Evolutionary conservation across 2,329 filamentous ascomycete genomes (phyloP).

Genomic region (Geosmithia morbida): DNA sequence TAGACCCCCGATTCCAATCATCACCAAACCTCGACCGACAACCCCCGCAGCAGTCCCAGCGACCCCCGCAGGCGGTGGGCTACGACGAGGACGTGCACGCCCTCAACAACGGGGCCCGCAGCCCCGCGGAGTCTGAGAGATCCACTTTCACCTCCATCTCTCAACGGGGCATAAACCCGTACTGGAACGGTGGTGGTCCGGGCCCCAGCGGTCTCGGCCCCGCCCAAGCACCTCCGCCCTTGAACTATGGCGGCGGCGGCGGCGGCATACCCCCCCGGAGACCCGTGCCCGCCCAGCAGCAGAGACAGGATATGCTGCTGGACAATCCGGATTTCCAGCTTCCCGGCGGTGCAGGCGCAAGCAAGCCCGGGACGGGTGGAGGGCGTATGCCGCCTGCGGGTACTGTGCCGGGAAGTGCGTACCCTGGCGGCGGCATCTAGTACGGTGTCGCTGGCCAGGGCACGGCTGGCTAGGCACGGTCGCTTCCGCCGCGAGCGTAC

Average conservation of each 20-base stretch:
- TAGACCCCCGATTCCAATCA: slow-evolving; percentile 71
- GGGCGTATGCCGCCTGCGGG: slow-evolving; percentile 15
- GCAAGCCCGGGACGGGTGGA: not conserved
- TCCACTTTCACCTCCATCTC: slow-evolving; percentile 85
- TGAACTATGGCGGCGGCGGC: not conserved
- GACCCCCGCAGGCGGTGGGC: not conserved
- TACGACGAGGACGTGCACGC: slow-evolving; percentile 43
- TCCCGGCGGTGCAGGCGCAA: slow-evolving; percentile 22
- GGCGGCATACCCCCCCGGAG: slow-evolving; percentile 13
- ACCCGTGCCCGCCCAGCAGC: slow-evolving; percentile 15
- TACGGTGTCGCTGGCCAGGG: too few relatives aligned
- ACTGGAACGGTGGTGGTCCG: slow-evolving; percentile 45
- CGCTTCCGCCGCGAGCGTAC: too few relatives aligned
- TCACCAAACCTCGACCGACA: slow-evolving; percentile 10
- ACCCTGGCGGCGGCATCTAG: slow-evolving; percentile 20
- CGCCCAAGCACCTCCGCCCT: not conserved
- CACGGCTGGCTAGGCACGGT: too few relatives aligned
- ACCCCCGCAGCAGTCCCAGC: slow-evolving; percentile 3
- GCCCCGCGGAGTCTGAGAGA: slow-evolving; percentile 62
- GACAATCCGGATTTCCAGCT: slow-evolving; percentile 82
- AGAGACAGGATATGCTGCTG: slow-evolving; percentile 59
- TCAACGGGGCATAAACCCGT: slow-evolving; percentile 76
- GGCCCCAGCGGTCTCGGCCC: too few relatives aligned
- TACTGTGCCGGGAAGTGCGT: slow-evolving; percentile 39
- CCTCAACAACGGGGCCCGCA: slow-evolving; percentile 39